A percentile compares a stretch with the other conserved stretches of the same genome.
Evolutionary conservation across 495 filamentous ascomycete genomes (phyloP).

Genomic region (Elasticomyces elasticus): DNA sequence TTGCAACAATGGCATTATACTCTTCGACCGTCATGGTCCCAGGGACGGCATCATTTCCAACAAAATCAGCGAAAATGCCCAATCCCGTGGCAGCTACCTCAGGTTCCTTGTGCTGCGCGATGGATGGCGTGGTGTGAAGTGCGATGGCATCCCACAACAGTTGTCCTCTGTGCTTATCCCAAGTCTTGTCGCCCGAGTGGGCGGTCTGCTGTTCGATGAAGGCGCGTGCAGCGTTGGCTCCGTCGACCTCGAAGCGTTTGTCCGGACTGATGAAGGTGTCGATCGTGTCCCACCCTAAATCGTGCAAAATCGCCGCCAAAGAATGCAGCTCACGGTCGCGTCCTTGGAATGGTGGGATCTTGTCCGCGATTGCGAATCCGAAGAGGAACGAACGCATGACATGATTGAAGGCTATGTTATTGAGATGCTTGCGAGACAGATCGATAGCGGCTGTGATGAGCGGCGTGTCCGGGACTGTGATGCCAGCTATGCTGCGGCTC

Average conservation of each 20-base stretch:
- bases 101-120: constrained; percentile 37
- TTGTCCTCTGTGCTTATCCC: constrained; percentile 35
- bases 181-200: constrained; percentile 15
- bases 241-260: constrained; percentile 49
- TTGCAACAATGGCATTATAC: constrained; percentile 29
- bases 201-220: constrained; percentile 31
- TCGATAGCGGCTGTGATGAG: constrained; percentile 30
- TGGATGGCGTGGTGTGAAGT: constrained; percentile 29
- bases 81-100: constrained; percentile 35
- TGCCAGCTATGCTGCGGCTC: constrained; percentile 16
- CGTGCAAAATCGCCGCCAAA: constrained; percentile 43
- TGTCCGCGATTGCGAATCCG: constrained; percentile 33
- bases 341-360: constrained; percentile 29
- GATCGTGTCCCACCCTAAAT: constrained; percentile 41
- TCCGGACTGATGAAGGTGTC: constrained; percentile 32
- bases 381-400: constrained; percentile 39
- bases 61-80: constrained; percentile 43
- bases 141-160: constrained; percentile 49
- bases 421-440: constrained; percentile 32
- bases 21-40: constrained; percentile 30
- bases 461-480: constrained; percentile 10
- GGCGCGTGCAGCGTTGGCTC: constrained; percentile 39
- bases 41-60: constrained; percentile 27
- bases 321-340: constrained; percentile 42
- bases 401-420: constrained; percentile 38